These are phyloP conservation scores for Priceomyces carsonii DNA, from an alignment of 805 yeast genomes.

Conservation along the genomic window DNA sequence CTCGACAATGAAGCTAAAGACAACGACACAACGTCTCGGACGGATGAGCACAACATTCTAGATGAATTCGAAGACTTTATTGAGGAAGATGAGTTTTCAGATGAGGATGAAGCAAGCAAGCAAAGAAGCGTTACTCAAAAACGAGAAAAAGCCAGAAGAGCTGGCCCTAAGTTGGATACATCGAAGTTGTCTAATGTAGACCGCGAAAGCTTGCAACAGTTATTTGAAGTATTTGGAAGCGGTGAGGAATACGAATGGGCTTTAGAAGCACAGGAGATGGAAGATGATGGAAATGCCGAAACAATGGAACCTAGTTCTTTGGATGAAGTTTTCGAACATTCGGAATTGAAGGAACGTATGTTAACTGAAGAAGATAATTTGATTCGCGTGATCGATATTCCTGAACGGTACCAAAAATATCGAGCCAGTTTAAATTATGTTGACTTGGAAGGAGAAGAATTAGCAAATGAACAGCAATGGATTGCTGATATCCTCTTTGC, in stretches of 20 bases:
- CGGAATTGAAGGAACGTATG: conserved; percentile 87
- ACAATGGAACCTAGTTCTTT: conserved; percentile 60
- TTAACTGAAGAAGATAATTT: conserved; percentile 89
- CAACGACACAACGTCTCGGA: conserved; percentile 16
- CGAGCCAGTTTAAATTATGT: conserved; percentile 68
- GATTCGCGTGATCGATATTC: conserved; percentile 83
- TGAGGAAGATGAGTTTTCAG: conserved; percentile 95
- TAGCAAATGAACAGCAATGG: conserved; percentile 77
- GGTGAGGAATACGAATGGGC: conserved; percentile 99
- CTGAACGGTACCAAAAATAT: conserved; percentile 85
- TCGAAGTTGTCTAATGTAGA: conserved; percentile 66
- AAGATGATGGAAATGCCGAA: conserved; percentile 55
- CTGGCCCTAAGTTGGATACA: conserved; percentile 52
- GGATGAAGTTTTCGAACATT: conserved; percentile 91
- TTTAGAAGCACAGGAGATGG: conserved; percentile 78
- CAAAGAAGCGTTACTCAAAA: conserved; percentile 28
- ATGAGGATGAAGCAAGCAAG: conserved; percentile 64
- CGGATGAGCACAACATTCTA: conserved; percentile 39
- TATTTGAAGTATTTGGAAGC: conserved; percentile 94
- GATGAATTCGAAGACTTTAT: conserved; percentile 97
- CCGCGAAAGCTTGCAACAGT: conserved; percentile 87
- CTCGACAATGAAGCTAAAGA: conserved; percentile 33
- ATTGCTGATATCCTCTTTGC: conserved; percentile 61
- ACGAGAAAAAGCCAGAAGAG: conserved; percentile 31
- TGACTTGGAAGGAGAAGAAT: conserved; percentile 69